phyloP scores from a whole-genome alignment of 345 rosid species.

The Ceriops tagal region DNA sequence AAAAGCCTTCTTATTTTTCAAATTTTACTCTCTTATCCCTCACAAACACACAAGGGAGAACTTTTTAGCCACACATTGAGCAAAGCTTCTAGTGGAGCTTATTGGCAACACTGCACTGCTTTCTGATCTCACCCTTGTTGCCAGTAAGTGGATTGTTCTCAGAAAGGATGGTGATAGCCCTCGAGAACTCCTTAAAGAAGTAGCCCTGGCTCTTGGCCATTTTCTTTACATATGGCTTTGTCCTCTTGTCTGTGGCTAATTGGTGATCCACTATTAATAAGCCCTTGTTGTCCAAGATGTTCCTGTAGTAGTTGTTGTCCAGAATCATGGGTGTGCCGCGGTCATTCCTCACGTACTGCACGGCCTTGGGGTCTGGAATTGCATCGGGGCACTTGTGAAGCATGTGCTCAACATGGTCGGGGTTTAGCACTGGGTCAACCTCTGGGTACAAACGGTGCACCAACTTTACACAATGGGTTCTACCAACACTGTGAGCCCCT shows the following conservation, averaged over 20 bases:
- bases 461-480: constrained; percentile 92
- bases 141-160: constrained; percentile 97
- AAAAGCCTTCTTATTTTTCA: constrained; percentile 28
- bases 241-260: constrained; percentile 77
- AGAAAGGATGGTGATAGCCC: constrained; percentile 73
- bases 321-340: constrained; percentile 87
- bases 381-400: constrained; percentile 89
- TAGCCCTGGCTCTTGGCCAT: constrained; percentile 92
- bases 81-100: constrained; percentile 52
- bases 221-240: constrained; percentile 85
- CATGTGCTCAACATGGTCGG: constrained; percentile 85
- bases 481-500: constrained; percentile 94
- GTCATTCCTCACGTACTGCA: constrained; percentile 94
- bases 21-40: constrained; percentile 15
- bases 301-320: constrained; percentile 95
- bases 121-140: constrained; percentile 84
- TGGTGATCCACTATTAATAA: constrained; percentile 84
- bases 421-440: constrained; percentile 73
- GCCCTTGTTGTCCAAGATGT: constrained; percentile 92
- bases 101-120: constrained; percentile 81
- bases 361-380: constrained; percentile 94
- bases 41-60: constrained; percentile 13
- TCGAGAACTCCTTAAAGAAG: constrained; percentile 89
- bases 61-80: neutral
- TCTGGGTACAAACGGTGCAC: constrained; percentile 90